Conservation (phyloP, 176 grass and related monocot species). For the Triticum urartu region DNA sequence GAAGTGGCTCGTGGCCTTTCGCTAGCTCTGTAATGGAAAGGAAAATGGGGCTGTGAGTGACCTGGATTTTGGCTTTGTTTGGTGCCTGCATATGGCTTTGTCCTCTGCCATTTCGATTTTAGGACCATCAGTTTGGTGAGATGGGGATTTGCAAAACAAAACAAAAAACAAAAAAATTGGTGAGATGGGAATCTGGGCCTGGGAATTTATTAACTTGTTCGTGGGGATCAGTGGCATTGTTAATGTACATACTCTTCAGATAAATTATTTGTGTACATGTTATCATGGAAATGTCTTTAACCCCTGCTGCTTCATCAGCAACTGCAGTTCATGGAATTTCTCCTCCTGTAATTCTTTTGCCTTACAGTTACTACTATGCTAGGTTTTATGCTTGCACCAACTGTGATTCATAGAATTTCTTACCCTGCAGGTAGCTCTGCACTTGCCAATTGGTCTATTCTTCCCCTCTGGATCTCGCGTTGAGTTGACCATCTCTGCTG, state of each 20-base stretch:
- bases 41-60: conserved; percentile 1
- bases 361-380: background rate
- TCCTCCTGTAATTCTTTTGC: background rate
- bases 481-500: conserved; percentile 32
- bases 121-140: conserved; percentile 33
- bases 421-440: conserved; percentile 3
- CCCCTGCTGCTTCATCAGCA: background rate
- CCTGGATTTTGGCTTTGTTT: conserved; percentile 38
- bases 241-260: background rate
- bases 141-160: background rate
- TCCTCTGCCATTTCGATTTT: conserved; percentile 18
- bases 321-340: background rate
- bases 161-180: background rate
- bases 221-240: conserved; percentile 14
- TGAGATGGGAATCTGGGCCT: conserved; percentile 35
- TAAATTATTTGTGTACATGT: background rate
- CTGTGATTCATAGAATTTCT: conserved; percentile 1
- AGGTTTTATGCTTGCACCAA: conserved; percentile 1
- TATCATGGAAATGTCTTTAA: background rate
- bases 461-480: conserved; percentile 7
- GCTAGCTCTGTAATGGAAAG: conserved; percentile 22
- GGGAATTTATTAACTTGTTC: conserved; percentile 8
- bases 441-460: background rate
- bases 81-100: conserved; percentile 4
- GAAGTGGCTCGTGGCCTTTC: conserved; percentile 19